Percentiles rank a stretch among this genome's conserved stretches.
phyloP scores from a whole-genome alignment of 1,139 yeast species.

The Yamadazyma siamensis region DNA sequence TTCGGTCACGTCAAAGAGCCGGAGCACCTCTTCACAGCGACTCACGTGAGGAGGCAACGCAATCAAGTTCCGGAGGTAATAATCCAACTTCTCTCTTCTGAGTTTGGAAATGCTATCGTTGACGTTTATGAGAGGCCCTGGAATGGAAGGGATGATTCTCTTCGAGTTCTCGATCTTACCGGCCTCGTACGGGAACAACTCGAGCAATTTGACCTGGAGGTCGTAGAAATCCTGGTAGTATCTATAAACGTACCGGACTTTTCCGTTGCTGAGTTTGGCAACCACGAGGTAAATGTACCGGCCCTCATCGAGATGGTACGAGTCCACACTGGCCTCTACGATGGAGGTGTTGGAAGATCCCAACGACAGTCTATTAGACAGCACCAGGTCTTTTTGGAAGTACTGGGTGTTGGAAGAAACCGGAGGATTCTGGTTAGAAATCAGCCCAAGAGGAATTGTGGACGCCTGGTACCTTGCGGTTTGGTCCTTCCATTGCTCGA shows the following conservation, averaged over 20 bases:
- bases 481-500: constrained; percentile 90
- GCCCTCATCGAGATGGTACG: constrained; percentile 79
- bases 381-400: constrained; percentile 25
- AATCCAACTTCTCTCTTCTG: constrained; percentile 80
- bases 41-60: constrained; percentile 77
- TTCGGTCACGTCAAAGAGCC: constrained; percentile 64
- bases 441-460: constrained; percentile 70
- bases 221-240: constrained; percentile 96
- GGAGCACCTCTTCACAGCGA: constrained; percentile 62
- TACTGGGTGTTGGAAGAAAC: constrained; percentile 37
- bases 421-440: constrained; percentile 28
- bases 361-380: constrained; percentile 34
- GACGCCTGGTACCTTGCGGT: constrained; percentile 94
- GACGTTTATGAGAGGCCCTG: constrained; percentile 93
- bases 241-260: constrained; percentile 70
- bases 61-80: constrained; percentile 72
- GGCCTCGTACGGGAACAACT: constrained; percentile 87
- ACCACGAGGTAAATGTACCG: constrained; percentile 84
- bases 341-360: constrained; percentile 34
- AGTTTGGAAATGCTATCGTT: constrained; percentile 85
- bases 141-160: constrained; percentile 88
- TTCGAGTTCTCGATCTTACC: constrained; percentile 73
- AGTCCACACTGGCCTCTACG: constrained; percentile 70
- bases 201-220: constrained; percentile 80
- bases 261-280: constrained; percentile 69